Evolutionary conservation across 2,329 filamentous ascomycete genomes (phyloP).

Genomic region (Remersonia thermophila): DNA sequence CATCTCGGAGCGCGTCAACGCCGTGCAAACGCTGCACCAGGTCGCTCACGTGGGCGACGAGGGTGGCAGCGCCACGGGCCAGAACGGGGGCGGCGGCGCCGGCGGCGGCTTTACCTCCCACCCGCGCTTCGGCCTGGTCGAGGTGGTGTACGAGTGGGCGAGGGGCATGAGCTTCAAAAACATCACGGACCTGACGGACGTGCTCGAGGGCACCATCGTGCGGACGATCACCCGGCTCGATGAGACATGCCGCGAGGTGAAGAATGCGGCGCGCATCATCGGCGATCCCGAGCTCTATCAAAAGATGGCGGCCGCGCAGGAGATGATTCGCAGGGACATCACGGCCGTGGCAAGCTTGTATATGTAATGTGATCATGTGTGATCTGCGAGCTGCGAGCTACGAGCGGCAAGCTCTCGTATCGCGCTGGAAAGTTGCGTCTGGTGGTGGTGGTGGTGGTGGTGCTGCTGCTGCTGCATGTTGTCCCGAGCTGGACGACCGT

Average conservation of each 20-base stretch:
- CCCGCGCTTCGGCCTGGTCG: constrained; percentile 84
- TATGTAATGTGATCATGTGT: constrained; percentile 53
- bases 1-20: constrained; percentile 86
- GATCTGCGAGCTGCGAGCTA: no score
- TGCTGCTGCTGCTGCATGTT: no score
- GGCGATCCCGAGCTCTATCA: constrained; percentile 85
- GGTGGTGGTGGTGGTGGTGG: no score
- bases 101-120: constrained; percentile 82
- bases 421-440: background rate
- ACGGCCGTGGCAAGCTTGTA: constrained; percentile 82
- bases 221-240: constrained; percentile 86
- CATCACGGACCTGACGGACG: constrained; percentile 90
- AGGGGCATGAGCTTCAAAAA: constrained; percentile 96
- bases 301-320: constrained; percentile 96
- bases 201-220: constrained; percentile 94
- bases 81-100: no score
- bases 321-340: constrained; percentile 94
- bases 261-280: constrained; percentile 90
- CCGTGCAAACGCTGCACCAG: constrained; percentile 78
- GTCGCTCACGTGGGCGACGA: constrained; percentile 86
- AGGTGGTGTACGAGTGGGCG: constrained; percentile 98
- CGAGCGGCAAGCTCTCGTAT: no score
- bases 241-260: constrained; percentile 93
- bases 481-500: no score
- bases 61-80: constrained; percentile 2